phyloP scores from a whole-genome alignment of 148 eudicot genomes.

The Drosera capensis region DNA sequence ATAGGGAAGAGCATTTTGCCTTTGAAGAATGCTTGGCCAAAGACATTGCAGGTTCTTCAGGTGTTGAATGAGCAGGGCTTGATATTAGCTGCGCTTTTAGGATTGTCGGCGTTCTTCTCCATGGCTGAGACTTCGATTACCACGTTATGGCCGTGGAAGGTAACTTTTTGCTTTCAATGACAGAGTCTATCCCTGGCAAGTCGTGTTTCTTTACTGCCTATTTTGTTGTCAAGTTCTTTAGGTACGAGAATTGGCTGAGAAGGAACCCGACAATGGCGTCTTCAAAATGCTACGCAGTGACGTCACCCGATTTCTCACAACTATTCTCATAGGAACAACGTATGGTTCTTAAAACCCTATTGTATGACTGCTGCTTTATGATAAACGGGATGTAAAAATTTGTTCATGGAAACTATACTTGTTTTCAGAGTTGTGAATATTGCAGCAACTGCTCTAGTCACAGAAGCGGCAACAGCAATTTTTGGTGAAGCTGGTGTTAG shows the following conservation, averaged over 20 bases:
- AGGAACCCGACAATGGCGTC: slow-evolving; percentile 80
- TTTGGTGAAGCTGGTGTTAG: slow-evolving; percentile 94
- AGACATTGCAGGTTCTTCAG: slow-evolving; percentile 7
- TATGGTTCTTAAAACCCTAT: slow-evolving; percentile 17
- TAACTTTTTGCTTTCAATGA: neutral
- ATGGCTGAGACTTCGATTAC: slow-evolving; percentile 23
- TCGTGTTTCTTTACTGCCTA: neutral
- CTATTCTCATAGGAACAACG: slow-evolving; percentile 98
- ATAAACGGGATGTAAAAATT: slow-evolving; percentile 11
- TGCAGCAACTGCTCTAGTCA: slow-evolving; percentile 93
- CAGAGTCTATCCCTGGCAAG: neutral
- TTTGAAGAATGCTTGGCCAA: slow-evolving; percentile 11
- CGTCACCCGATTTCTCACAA: slow-evolving; percentile 86
- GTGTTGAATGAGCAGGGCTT: slow-evolving; percentile 19
- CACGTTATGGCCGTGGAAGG: slow-evolving; percentile 24
- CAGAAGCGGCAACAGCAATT: slow-evolving; percentile 85
- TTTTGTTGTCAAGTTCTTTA: slow-evolving; percentile 6
- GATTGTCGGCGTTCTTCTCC: slow-evolving; percentile 17
- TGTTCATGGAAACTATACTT: slow-evolving; percentile 17
- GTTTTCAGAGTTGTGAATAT: slow-evolving; percentile 82
- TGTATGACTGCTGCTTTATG: neutral
- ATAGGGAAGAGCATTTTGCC: neutral
- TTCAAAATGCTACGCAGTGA: slow-evolving; percentile 88
- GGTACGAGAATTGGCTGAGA: slow-evolving; percentile 97
- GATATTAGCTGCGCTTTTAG: slow-evolving; percentile 11